These are phyloP conservation scores for Xylariaceae sp. DNA, from an alignment of 2,329 filamentous ascomycete genomes.

Conservation along the genomic window DNA sequence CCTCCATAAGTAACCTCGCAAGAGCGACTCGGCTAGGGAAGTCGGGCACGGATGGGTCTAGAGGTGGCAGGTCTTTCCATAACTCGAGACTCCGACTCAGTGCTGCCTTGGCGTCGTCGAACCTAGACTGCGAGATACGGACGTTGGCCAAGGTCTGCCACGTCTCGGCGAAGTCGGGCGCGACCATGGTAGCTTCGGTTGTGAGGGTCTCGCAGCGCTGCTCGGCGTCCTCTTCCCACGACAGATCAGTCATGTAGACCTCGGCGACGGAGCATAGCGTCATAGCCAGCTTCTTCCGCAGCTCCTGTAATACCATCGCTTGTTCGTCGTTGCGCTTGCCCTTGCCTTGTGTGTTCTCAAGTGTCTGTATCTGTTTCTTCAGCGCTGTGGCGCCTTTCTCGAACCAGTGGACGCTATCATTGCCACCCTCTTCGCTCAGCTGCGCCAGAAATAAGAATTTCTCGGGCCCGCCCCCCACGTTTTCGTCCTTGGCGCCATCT, in stretches of 20 bases:
- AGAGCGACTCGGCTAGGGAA: constrained; percentile 87
- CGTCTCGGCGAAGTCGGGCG: constrained; percentile 83
- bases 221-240: constrained; percentile 91
- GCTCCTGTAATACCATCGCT: constrained; percentile 62
- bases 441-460: constrained; percentile 97
- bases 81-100: constrained; percentile 79
- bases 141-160: constrained; percentile 95
- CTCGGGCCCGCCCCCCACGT: constrained; percentile 81
- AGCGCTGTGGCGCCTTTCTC: constrained; percentile 75
- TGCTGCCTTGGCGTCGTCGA: constrained; percentile 81
- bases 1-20: constrained; percentile 86
- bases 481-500: constrained; percentile 73
- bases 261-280: constrained; percentile 94
- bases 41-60: constrained; percentile 77
- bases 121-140: constrained; percentile 82
- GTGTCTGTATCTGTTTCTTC: constrained; percentile 70
- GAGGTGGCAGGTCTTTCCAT: constrained; percentile 81
- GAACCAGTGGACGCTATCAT: constrained; percentile 71
- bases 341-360: constrained; percentile 55
- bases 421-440: constrained; percentile 74
- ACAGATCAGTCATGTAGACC: constrained; percentile 98
- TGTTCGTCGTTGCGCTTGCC: constrained; percentile 39
- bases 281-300: constrained; percentile 82
- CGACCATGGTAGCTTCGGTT: constrained; percentile 87
- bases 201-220: constrained; percentile 84